Conservation (phyloP, 805 yeast genomes). For the Schizosaccharomyces cryophilus region DNA sequence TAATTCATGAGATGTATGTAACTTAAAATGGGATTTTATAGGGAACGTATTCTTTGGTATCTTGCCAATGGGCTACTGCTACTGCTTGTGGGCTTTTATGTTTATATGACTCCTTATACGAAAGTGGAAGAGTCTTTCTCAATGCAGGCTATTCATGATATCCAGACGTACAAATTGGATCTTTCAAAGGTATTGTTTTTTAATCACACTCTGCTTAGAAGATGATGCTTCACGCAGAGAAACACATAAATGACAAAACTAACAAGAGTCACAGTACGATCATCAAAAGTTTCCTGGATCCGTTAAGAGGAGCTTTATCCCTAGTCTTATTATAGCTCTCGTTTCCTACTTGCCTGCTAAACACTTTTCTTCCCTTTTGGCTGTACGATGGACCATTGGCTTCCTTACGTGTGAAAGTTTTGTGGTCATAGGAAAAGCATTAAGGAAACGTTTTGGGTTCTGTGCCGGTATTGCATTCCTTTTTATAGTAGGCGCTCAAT, state of each 20-base stretch:
- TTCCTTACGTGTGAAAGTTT: background rate
- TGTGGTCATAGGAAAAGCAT: background rate
- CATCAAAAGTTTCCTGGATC: slow-evolving; percentile 66
- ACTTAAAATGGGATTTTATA: background rate
- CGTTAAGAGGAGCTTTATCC: slow-evolving; percentile 60
- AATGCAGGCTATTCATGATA: slow-evolving; percentile 69
- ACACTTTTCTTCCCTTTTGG: background rate
- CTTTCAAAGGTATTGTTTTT: background rate
- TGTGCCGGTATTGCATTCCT: background rate
- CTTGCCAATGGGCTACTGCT: background rate
- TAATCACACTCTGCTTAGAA: background rate
- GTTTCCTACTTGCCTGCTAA: background rate
- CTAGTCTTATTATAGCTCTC: background rate
- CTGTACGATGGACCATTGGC: background rate
- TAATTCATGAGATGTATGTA: no score
- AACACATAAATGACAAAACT: no score
- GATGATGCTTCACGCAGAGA: no score
- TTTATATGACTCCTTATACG: slow-evolving; percentile 48
- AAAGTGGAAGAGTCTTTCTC: slow-evolving; percentile 90
- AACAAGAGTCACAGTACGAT: slow-evolving; percentile 26
- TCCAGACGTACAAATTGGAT: slow-evolving; percentile 19
- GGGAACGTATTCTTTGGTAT: background rate
- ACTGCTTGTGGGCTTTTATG: slow-evolving; percentile 14
- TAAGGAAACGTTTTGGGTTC: background rate
- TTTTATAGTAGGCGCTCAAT: background rate